A percentile compares a stretch with the other conserved stretches of the same genome.
Evolutionary conservation across 1,284 basidiomycete genomes (phyloP).

Genomic region (Grifola frondosa): DNA sequence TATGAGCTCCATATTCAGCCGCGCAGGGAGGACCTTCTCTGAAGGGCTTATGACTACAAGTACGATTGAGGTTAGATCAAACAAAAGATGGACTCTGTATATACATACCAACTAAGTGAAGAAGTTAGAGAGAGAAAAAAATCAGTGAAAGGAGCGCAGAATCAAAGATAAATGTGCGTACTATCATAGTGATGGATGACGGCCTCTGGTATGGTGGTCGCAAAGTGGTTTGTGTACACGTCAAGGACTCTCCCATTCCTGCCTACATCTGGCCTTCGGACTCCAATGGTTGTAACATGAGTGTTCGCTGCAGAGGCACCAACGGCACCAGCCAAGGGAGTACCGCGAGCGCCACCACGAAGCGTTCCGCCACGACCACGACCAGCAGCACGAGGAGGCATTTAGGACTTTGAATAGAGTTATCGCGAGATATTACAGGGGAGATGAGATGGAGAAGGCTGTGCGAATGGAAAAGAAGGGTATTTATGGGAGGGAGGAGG

Average conservation of each 20-base stretch:
- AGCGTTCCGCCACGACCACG: conserved; percentile 33
- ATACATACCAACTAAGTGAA: conserved; percentile 54
- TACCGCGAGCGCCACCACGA: conserved; percentile 30
- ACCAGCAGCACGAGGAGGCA: conserved; percentile 34
- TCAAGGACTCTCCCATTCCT: conserved; percentile 48
- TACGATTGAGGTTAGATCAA: conserved; percentile 4
- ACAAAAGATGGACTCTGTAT: neutral
- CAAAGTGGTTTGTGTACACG: conserved; percentile 69
- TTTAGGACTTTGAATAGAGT: conserved; percentile 16
- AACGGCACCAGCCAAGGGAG: conserved; percentile 31
- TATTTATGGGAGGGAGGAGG: conserved; percentile 12
- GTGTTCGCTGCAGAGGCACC: conserved; percentile 24
- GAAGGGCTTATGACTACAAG: conserved; percentile 56
- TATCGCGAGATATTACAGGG: neutral
- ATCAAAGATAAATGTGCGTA: conserved; percentile 33
- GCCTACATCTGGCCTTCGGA: conserved; percentile 63
- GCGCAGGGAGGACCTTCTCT: conserved; percentile 64
- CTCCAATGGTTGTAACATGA: conserved; percentile 59
- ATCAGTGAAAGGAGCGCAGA: neutral
- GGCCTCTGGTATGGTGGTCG: conserved; percentile 53
- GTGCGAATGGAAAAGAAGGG: neutral
- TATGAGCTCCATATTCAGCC: conserved; percentile 68
- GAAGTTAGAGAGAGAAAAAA: neutral
- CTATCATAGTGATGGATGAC: conserved; percentile 77
- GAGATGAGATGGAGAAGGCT: neutral